A percentile compares a stretch with the other conserved stretches of the same genome.
These are phyloP conservation scores for Chaetomium fimeti DNA, from an alignment of 495 filamentous ascomycete genomes.

Conservation along the genomic window DNA sequence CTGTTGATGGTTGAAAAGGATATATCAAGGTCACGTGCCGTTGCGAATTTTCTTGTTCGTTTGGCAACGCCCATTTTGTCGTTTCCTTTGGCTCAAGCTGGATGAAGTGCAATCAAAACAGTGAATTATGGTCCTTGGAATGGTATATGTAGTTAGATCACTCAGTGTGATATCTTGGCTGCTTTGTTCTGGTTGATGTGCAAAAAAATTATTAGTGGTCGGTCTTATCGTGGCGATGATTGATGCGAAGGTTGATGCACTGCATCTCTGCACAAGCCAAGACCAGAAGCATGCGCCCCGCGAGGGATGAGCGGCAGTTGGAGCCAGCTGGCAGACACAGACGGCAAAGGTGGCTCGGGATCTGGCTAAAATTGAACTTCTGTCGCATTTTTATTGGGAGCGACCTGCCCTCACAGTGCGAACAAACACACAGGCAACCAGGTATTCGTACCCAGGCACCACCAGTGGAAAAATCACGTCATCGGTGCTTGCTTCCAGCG, in stretches of 20 bases:
- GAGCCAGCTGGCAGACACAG: not conserved
- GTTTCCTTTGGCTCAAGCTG: not conserved
- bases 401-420: slow-evolving; percentile 18
- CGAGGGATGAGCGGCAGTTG: slow-evolving; percentile 11
- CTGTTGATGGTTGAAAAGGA: not conserved
- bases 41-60: slow-evolving; percentile 35
- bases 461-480: slow-evolving; percentile 12
- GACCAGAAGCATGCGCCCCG: too few relatives aligned
- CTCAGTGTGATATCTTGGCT: not conserved
- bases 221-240: slow-evolving; percentile 10
- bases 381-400: slow-evolving; percentile 8
- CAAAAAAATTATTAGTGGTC: slow-evolving; percentile 5
- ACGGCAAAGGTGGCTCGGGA: not conserved
- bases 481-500: not conserved
- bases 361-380: slow-evolving; percentile 28
- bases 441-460: not conserved
- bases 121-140: not conserved
- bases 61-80: slow-evolving; percentile 38
- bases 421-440: not conserved
- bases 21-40: slow-evolving; percentile 28
- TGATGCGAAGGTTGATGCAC: not conserved
- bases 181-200: not conserved
- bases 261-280: too few relatives aligned
- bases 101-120: not conserved
- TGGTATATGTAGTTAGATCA: too few relatives aligned